Base-by-base conservation (phyloP, 805 yeast species). In the Ogataea pilisensis region DNA sequence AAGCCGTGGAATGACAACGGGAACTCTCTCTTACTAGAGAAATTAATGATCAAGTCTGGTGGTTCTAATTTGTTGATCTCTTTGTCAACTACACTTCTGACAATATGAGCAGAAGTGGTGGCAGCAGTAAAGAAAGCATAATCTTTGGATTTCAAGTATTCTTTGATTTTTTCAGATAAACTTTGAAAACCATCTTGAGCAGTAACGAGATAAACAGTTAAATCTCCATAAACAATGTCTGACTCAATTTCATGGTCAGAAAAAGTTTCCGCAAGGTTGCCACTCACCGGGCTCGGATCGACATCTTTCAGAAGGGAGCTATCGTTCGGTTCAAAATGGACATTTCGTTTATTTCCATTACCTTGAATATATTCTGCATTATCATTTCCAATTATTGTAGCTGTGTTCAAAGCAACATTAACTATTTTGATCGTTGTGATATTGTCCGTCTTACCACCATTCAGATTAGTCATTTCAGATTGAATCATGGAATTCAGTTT, bases 401-500 rank as follows among this genome's bases (percentile, higher is more conserved):
- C 41, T 19, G 50, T 47, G n/a, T 46, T 45, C 4, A 51, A 36
- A 4, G 39, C 38, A 5, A 53, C 34, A 41, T 54, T 49, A 13
- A 58, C 36, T 5, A 63, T 24, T 31, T 53, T 57, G 25, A 61
- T 50, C 38, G 44, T 48, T 13, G 51, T 50, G n/a, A 39, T 40
- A 16, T 38, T 41, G 5, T 40, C 48, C 8, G 49, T 33, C 17
- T 39, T 44, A 2, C 42, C 44, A 12, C 37, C 39, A 19, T 51
- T 53, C 28, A 63, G 26, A 18, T 42, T 44, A 3, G 40, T 39
- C 24, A 60, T 18, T 34, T 63, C 64, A 4, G 58, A 43, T 22
- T 48, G 45, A 21, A 63, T 42, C 45, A 61, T 50, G 16, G 54
- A 49, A 4, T 49, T 45, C 16, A 64, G 27, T 26, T 55, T 43